Evolutionary conservation across 2,329 filamentous ascomycete genomes (phyloP).

Genomic region (Cercospora zeina): DNA sequence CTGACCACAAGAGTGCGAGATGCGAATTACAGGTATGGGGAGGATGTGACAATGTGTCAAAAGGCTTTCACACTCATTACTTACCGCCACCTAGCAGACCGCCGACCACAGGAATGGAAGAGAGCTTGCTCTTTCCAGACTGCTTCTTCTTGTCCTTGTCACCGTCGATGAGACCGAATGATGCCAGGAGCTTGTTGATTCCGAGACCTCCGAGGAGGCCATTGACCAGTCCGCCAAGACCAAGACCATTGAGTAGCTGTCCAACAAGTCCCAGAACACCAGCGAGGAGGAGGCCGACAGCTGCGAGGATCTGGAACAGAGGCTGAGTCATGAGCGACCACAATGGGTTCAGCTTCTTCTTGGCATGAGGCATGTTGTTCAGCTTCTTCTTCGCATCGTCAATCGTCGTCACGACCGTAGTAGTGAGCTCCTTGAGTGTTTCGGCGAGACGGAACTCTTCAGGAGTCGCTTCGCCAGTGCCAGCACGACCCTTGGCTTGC

Average conservation of each 20-base stretch:
- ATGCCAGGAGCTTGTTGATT: slow-evolving; percentile 70
- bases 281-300: slow-evolving; percentile 76
- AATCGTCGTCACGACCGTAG: slow-evolving; percentile 76
- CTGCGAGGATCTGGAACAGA: slow-evolving; percentile 87
- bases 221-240: slow-evolving; percentile 78
- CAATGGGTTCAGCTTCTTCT: slow-evolving; percentile 90
- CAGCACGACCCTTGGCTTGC: slow-evolving; percentile 79
- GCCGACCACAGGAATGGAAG: slow-evolving; percentile 50
- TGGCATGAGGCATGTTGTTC: slow-evolving; percentile 86
- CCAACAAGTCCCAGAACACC: slow-evolving; percentile 86
- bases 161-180: slow-evolving; percentile 64
- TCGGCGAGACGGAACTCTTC: slow-evolving; percentile 86
- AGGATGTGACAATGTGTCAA: slow-evolving; percentile 12
- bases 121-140: slow-evolving; percentile 35
- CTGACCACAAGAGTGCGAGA: slow-evolving; percentile 6
- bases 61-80: slow-evolving; percentile 29
- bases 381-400: slow-evolving; percentile 87
- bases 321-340: slow-evolving; percentile 83
- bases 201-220: slow-evolving; percentile 75
- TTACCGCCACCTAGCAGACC: slow-evolving; percentile 50
- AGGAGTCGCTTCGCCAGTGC: slow-evolving; percentile 71
- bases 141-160: slow-evolving; percentile 49
- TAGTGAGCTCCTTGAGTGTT: slow-evolving; percentile 80
- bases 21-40: slow-evolving; percentile 22
- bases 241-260: slow-evolving; percentile 74